Evolutionary conservation across 1,284 basidiomycete species (phyloP), one percentile per base, ranked within the genome.

Genomic region (Erythrobasidium hasegawianum): DNA sequence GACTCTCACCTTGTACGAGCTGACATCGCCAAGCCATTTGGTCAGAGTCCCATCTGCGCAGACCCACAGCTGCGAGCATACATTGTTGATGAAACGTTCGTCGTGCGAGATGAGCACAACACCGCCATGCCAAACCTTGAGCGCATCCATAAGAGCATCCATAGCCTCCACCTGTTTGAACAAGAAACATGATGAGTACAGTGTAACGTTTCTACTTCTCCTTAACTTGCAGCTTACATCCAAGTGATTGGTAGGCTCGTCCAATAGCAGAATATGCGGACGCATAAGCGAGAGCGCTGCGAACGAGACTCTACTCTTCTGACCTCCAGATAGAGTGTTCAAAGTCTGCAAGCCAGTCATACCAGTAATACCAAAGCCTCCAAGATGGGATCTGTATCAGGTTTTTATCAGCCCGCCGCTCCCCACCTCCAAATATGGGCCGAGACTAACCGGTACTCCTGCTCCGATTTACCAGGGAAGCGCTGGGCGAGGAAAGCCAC

Each of bases 271-370:
- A 69, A 97, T 84, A 74, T 96, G 92, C 0, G 93, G 92, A 43
- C 61, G 40, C 43, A 49, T 88, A 73, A 97, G 80, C 47, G 89
- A 91, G 47, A 99, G 79, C n/a, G 88, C 83, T 1, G 95, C 87
- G 77, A 99, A 99, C 0, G 95, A 93, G 7, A 98, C 94, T 75
- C 95, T 87, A 68, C 87, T 90, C 79, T 98, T 98, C 75, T 98
- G 96, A 78, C 96, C 96, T 83, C 77, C 81, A 77, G 87, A 88
- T n/a, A 95, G 78, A 0, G 89, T 92, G 33, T 85, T 87, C 68
- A 92, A 90, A 43, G 82, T 75, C 73, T 91, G 89, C 72, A 91
- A 76, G 11, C 87, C 89, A n/a, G 66, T 69, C 67, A 73, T 72
- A 47, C 73, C 73, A 68, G 90, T 97, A 75, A 97, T 96, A 72